phyloP scores from a whole-genome alignment of 495 filamentous ascomycete species.

The Trypethelium eluteriae region DNA sequence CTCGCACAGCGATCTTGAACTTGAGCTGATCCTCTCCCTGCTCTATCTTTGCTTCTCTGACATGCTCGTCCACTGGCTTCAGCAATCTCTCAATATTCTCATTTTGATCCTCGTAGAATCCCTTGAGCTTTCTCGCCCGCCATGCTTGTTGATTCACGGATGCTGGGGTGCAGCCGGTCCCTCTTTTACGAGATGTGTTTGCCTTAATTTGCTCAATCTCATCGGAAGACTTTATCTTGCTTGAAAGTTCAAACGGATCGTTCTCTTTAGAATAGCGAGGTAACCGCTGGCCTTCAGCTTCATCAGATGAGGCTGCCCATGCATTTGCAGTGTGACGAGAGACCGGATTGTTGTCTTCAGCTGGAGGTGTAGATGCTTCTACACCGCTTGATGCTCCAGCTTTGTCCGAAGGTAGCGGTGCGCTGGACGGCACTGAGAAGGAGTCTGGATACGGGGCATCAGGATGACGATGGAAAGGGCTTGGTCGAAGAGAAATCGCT shows the following conservation, averaged over 20 bases:
- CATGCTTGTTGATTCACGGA: conserved; percentile 34
- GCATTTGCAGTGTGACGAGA: conserved; percentile 36
- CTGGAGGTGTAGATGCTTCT: conserved; percentile 31
- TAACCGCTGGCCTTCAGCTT: conserved; percentile 60
- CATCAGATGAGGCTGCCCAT: conserved; percentile 26
- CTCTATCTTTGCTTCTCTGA: conserved; percentile 68
- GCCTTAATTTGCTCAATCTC: conserved; percentile 76
- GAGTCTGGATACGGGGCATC: conserved; percentile 26
- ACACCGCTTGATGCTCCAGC: conserved; percentile 38
- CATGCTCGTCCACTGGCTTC: conserved; percentile 88
- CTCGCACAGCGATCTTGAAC: conserved; percentile 81
- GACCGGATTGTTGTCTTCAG: conserved; percentile 40
- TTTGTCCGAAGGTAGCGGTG: conserved; percentile 31
- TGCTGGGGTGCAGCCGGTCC: conserved; percentile 36
- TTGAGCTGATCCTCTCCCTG: conserved; percentile 73
- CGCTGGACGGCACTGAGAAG: conserved; percentile 13
- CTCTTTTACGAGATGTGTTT: conserved; percentile 71
- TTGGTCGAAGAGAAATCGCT: conserved; percentile 32
- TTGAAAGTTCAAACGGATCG: conserved; percentile 78
- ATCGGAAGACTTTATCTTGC: conserved; percentile 64
- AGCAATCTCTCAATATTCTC: conserved; percentile 86
- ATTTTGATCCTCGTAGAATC: conserved; percentile 89
- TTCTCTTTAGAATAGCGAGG: conserved; percentile 52
- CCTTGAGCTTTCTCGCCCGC: conserved; percentile 58
- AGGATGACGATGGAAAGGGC: conserved; percentile 38